Base-by-base conservation (phyloP, 2,329 filamentous ascomycete genomes). In the Penicillium sclerotigenum region DNA sequence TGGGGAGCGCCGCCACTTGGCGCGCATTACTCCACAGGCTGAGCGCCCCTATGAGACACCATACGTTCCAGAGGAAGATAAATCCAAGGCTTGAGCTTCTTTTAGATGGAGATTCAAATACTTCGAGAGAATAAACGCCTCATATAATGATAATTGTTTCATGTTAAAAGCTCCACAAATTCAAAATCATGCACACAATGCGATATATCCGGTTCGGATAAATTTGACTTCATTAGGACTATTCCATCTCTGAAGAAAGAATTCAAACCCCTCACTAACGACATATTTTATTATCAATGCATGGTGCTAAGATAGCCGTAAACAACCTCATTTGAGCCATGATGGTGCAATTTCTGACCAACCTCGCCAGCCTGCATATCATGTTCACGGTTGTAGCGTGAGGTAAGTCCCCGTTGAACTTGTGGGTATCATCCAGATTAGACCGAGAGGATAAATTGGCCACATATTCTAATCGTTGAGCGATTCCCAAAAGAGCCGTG, bases 401-500 rank as follows among this genome's bases (percentile, higher is more conserved):
- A 73, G 57, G 36, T 73, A 73, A 38, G 46, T 58, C 9, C 54
- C 48, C 2, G 64, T 61, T 0, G 69, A 64, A 1, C 47, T 57
- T 0, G 62, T 57, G 1, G 76, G 71, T 28, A 72, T 68, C 40
- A 68, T 51, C 69, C 71, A 75, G 5, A 67, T 66, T 1, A 77
- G 57, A 18, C 76, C 79, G 14, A 81, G 64, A 10, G 79, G 65
- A 61, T 80, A 81, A 20, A 82, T 72, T 2, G 77, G 77, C 77
- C 79, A 82, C 75, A 83, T 79, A 57, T 82, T 78, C 56, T 78
- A 82, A 61, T 83, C 80, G 7, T 60, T 71, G 22, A 81, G 57
- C 40, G 75, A 76, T 18, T 77, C 64, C 71, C 74, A 78, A 29
- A 83, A 66, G 65, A 79, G 75, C 16, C 56, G 60, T 1, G 71